Conservation (phyloP, 805 yeast species). For the Starmerella scarabaei region DNA sequence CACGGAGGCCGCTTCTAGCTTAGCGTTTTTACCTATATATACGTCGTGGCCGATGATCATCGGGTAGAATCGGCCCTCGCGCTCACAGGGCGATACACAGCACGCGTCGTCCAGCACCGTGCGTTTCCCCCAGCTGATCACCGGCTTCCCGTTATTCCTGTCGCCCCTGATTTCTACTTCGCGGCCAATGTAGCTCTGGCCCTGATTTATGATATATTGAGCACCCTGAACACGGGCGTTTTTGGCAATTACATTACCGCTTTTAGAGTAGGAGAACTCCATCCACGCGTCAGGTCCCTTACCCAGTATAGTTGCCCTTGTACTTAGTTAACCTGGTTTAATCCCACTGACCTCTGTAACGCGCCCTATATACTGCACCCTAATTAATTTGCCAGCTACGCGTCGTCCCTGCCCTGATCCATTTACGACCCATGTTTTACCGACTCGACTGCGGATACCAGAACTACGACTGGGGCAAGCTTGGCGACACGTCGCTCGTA, state of each 20-base stretch:
- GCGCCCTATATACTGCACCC: no score
- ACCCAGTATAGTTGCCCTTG: not conserved
- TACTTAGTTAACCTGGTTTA: not conserved
- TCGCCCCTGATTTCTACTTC: slow-evolving; percentile 28
- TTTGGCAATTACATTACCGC: slow-evolving; percentile 17
- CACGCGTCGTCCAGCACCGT: slow-evolving; percentile 22
- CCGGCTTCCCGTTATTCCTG: slow-evolving; percentile 24
- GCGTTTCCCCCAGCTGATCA: slow-evolving; percentile 29
- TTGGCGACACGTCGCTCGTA: slow-evolving; percentile 74
- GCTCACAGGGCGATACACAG: slow-evolving; percentile 26
- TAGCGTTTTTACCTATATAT: slow-evolving; percentile 25
- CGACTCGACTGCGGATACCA: slow-evolving; percentile 40
- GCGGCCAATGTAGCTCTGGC: slow-evolving; percentile 27
- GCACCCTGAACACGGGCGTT: slow-evolving; percentile 28
- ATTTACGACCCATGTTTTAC: slow-evolving; percentile 20
- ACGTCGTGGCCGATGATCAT: slow-evolving; percentile 30
- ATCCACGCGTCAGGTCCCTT: no score
- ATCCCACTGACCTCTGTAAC: no score
- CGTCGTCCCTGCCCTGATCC: no score
- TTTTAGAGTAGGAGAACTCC: slow-evolving; percentile 11
- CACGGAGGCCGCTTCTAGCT: slow-evolving; percentile 29
- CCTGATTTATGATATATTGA: slow-evolving; percentile 29
- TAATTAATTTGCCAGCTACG: no score
- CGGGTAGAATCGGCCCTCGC: slow-evolving; percentile 24
- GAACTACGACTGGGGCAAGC: slow-evolving; percentile 78